Conservation (phyloP, 2,329 filamentous ascomycete genomes). For the Phaeophleospora eucalypticola region DNA sequence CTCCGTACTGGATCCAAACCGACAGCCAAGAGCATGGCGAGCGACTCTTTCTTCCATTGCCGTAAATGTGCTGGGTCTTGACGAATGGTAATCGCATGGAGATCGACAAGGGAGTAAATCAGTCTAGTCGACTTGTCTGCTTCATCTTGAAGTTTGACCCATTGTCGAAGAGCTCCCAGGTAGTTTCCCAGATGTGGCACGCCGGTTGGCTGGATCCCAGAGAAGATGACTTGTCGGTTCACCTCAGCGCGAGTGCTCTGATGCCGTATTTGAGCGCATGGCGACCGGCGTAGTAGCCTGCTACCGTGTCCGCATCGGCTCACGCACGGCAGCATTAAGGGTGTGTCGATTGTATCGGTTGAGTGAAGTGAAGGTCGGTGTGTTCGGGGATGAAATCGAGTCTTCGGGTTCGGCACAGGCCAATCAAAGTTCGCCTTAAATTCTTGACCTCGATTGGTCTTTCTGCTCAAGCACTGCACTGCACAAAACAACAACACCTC, state of each 20-base stretch:
- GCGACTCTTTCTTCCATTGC: slow-evolving; percentile 64
- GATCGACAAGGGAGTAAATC: slow-evolving; percentile 83
- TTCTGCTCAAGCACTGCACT: too few relatives aligned
- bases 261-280: neutral
- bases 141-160: slow-evolving; percentile 73
- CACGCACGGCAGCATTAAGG: slow-evolving; percentile 11
- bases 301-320: slow-evolving; percentile 5
- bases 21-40: slow-evolving; percentile 78
- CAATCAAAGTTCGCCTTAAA: neutral
- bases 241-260: slow-evolving; percentile 3
- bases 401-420: neutral
- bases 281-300: neutral
- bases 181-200: slow-evolving; percentile 95
- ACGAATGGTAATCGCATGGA: slow-evolving; percentile 83
- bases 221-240: slow-evolving; percentile 65
- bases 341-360: neutral
- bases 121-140: slow-evolving; percentile 57
- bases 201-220: slow-evolving; percentile 94
- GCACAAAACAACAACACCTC: too few relatives aligned
- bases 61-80: slow-evolving; percentile 61
- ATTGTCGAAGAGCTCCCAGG: slow-evolving; percentile 80
- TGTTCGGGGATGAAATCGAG: neutral
- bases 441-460: neutral
- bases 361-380: neutral
- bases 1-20: slow-evolving; percentile 75